Base-by-base conservation (phyloP, 1,284 basidiomycete genomes). In the Puccinia horiana region DNA sequence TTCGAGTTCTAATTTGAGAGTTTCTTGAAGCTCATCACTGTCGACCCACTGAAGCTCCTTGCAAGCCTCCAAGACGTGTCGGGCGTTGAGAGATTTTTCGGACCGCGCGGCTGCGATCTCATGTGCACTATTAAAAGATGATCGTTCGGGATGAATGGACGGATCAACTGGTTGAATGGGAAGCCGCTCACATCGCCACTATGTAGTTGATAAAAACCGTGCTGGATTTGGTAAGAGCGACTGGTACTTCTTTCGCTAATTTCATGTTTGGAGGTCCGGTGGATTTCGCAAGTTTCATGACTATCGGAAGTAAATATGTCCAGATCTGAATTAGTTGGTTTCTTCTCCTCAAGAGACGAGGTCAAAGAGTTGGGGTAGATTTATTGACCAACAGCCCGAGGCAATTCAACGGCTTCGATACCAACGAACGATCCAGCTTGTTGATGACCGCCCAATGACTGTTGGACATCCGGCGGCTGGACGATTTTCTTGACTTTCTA, bases 201-300 rank as follows among this genome's bases (percentile, higher is more conserved):
- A 81, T 40, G 63, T 81, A 81, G 61, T 61, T 73, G 1, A 81
- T 81, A 56, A 81, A 81, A 42, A 81, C 56, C 2, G 78, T 81
- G 44, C 69, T 74, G 26, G 78, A 52, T 47, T 74, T 81, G 0
- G 78, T 61, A 12, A 81, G 54, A 14, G 78, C 69, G 2, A 81
- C 44, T 3, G 78, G 70, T 1, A 81, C 67, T 74, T 81, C 69
- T 47, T 72, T 73, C 3, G 78, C 78, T n/a, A 81, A n/a, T 56
- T 81, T 81, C 69, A 74, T 74, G 61, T 81, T 81, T 1, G 26
- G 40, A 44, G 78, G 78, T 11, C 67, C 69, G 0, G 78, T 73
- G 2, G 78, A 81, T 81, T 81, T 81, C 40, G 78, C 78, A 29
- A 81, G 37, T 44, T 81, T 81, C 69, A 81, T 81, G 6, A 81